Evolutionary conservation across 805 yeast species (phyloP).

Genomic region (Candida ortonii): DNA sequence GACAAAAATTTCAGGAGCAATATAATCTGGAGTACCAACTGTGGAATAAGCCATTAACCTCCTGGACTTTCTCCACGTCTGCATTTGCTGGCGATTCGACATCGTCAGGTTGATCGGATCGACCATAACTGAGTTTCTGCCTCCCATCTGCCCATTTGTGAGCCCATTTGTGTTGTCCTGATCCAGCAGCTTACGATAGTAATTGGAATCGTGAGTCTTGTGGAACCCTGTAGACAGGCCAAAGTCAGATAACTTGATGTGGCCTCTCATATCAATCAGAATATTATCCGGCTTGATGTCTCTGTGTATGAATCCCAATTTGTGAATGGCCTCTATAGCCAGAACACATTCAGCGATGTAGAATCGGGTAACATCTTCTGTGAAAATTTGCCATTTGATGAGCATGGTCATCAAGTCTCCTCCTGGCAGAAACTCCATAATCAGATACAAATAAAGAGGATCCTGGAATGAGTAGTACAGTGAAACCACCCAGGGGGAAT

Average conservation of each 20-base stretch:
- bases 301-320: constrained; percentile 90
- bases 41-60: constrained; percentile 94
- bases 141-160: constrained; percentile 30
- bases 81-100: constrained; percentile 92
- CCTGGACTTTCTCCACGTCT: constrained; percentile 92
- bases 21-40: constrained; percentile 94
- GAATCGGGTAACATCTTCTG: constrained; percentile 89
- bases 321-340: constrained; percentile 92
- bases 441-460: constrained; percentile 65
- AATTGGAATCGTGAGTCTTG: constrained; percentile 86
- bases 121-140: constrained; percentile 77
- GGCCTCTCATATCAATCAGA: constrained; percentile 62
- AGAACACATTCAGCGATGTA: constrained; percentile 95
- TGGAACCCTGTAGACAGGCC: constrained; percentile 89
- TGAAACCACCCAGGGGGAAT: constrained; percentile 86
- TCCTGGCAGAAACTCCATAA: constrained; percentile 81
- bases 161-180: constrained; percentile 41
- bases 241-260: constrained; percentile 65
- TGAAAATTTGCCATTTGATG: constrained; percentile 89
- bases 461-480: constrained; percentile 82
- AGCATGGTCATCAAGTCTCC: constrained; percentile 94
- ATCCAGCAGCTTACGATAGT: constrained; percentile 78
- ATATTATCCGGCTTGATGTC: constrained; percentile 97
- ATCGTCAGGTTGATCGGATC: constrained; percentile 94
- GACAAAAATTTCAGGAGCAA: constrained; percentile 90